A percentile compares a stretch with the other conserved stretches of the same genome.
Conservation (phyloP, 768 basidiomycete genomes). For the Rhizopogon sp. region DNA sequence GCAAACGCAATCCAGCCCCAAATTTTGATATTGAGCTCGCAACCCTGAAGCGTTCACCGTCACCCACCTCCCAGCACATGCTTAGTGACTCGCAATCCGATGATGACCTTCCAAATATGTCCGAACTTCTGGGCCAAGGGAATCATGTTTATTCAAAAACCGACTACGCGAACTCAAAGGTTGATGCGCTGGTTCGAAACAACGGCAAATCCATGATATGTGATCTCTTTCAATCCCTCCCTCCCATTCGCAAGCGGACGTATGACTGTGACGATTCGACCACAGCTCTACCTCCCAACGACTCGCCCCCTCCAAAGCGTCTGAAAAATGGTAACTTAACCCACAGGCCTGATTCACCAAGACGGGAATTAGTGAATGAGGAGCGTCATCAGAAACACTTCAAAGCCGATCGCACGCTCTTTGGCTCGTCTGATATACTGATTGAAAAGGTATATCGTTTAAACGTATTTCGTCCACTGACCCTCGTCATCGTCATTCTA, state of each 20-base stretch:
- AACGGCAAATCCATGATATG: not conserved
- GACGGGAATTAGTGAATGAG: constrained; percentile 1
- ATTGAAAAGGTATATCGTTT: constrained; percentile 1
- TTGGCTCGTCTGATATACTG: not conserved
- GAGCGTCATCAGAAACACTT: constrained; percentile 15
- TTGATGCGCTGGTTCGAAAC: constrained; percentile 38
- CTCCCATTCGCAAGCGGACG: not conserved
- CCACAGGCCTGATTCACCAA: not conserved
- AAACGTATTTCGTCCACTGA: not conserved
- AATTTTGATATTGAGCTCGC: constrained; percentile 51
- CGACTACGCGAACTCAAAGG: constrained; percentile 38
- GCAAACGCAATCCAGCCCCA: constrained; percentile 22
- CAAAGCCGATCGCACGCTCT: not conserved
- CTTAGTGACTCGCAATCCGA: constrained; percentile 37
- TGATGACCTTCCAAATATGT: constrained; percentile 29
- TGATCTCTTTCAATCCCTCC: not conserved
- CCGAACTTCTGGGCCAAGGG: constrained; percentile 28
- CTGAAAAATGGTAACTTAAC: not conserved
- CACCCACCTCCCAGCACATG: constrained; percentile 14
- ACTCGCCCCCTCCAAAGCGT: not conserved
- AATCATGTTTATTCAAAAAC: constrained; percentile 26
- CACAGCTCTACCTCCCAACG: not conserved
- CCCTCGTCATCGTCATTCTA: not conserved
- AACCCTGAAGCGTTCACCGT: constrained; percentile 18
- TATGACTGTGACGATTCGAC: too few species aligned